A percentile compares a stretch with the other conserved stretches of the same genome.
Conservation (phyloP, 2,329 filamentous ascomycete genomes). For the Helotiales sp. region DNA sequence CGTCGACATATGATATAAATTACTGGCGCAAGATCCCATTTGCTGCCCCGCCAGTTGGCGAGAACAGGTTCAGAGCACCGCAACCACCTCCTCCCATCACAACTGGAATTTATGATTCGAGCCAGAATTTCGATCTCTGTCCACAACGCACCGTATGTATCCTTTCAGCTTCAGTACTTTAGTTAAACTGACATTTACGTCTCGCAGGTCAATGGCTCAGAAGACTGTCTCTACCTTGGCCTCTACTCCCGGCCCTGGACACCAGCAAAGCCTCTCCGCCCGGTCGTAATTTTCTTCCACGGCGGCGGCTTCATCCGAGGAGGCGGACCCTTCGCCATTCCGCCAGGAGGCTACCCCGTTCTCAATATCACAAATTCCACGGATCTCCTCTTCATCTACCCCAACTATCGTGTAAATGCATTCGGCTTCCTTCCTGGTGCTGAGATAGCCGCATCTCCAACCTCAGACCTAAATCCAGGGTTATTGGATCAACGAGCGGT, state of each 20-base stretch:
- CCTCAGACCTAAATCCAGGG: constrained; percentile 64
- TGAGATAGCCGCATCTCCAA: constrained; percentile 55
- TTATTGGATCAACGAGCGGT: constrained; percentile 64
- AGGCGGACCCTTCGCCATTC: constrained; percentile 57
- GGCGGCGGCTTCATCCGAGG: constrained; percentile 67
- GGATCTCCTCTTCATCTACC: constrained; percentile 60
- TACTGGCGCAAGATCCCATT: constrained; percentile 67
- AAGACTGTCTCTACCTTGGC: constrained; percentile 66
- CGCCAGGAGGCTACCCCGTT: constrained; percentile 61
- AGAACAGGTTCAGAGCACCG: constrained; percentile 64
- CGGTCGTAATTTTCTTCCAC: constrained; percentile 65
- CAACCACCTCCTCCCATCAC: constrained; percentile 57
- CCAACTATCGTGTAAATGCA: constrained; percentile 68
- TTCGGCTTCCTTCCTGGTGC: constrained; percentile 71
- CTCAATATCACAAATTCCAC: constrained; percentile 58
- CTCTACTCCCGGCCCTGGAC: constrained; percentile 64
- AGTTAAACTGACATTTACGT: neutral
- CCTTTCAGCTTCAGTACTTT: neutral
- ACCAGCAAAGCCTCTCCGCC: constrained; percentile 50
- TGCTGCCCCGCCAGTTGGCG: constrained; percentile 60
- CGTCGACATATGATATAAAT: constrained; percentile 57
- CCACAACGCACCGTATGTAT: constrained; percentile 56
- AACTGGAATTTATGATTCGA: constrained; percentile 58
- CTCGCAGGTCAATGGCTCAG: constrained; percentile 53
- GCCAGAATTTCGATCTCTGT: constrained; percentile 61